Evolutionary conservation across 2,329 filamentous ascomycete genomes (phyloP).

Genomic region (Dendrostoma leiphaemia): DNA sequence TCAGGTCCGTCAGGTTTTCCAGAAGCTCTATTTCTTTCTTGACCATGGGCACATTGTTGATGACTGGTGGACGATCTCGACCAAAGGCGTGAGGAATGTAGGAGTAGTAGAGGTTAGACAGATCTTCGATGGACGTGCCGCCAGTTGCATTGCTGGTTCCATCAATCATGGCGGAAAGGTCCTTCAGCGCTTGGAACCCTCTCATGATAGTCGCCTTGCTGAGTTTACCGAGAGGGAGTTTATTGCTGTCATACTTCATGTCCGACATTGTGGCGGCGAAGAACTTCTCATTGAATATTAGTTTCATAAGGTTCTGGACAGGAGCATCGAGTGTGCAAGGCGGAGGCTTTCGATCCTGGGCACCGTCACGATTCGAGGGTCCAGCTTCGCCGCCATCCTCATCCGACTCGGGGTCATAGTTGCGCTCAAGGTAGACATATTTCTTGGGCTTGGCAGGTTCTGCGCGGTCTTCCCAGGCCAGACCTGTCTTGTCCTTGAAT

Average conservation of each 20-base stretch:
- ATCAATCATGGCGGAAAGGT: conserved; percentile 66
- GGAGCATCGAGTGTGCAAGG: conserved; percentile 58
- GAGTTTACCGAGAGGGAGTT: conserved; percentile 80
- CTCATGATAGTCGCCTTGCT: conserved; percentile 73
- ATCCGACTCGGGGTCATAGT: conserved; percentile 70
- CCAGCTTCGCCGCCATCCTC: conserved; percentile 44
- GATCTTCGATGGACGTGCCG: conserved; percentile 48
- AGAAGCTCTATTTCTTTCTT: conserved; percentile 78
- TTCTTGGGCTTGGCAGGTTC: conserved; percentile 59
- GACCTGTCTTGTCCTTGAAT: conserved; percentile 61
- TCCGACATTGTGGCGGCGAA: conserved; percentile 66
- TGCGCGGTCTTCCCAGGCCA: conserved; percentile 51
- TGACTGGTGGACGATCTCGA: conserved; percentile 68
- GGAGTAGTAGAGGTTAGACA: conserved; percentile 79
- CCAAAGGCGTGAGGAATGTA: conserved; percentile 82
- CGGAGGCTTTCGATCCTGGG: conserved; percentile 34
- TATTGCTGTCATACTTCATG: conserved; percentile 71
- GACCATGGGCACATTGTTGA: conserved; percentile 53
- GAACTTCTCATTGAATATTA: conserved; percentile 79
- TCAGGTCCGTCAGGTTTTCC: conserved; percentile 82
- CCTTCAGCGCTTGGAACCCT: conserved; percentile 76
- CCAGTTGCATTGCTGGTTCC: conserved; percentile 43
- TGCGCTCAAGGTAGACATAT: conserved; percentile 79
- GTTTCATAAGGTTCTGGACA: conserved; percentile 67
- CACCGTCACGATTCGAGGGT: conserved; percentile 26